These are phyloP conservation scores for Xenosphaeropsis pyriputrescens DNA, from an alignment of 2,329 filamentous ascomycete species.

Conservation along the genomic window DNA sequence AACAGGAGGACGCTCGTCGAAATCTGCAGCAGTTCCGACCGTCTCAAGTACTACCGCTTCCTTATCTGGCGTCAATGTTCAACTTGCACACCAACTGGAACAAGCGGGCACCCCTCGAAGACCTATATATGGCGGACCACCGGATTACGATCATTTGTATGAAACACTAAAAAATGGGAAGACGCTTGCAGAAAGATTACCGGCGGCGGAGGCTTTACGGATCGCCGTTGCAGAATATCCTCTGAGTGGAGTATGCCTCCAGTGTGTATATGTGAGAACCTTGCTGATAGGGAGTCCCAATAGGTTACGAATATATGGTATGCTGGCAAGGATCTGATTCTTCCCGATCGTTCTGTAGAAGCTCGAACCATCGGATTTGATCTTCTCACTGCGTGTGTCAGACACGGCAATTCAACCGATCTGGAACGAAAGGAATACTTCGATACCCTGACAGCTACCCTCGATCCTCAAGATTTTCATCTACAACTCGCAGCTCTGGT, in stretches of 20 bases:
- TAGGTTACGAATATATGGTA: conserved; percentile 38
- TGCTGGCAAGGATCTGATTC: conserved; percentile 49
- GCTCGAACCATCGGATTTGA: conserved; percentile 49
- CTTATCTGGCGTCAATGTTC: conserved; percentile 20
- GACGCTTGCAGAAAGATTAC: conserved; percentile 34
- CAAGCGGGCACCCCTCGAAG: conserved; percentile 17
- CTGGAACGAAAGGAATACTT: conserved; percentile 54
- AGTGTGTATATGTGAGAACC: background rate
- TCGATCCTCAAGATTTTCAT: conserved; percentile 47
- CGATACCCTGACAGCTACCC: conserved; percentile 39
- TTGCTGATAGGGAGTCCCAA: background rate
- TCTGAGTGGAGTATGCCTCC: conserved; percentile 19
- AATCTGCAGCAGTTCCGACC: conserved; percentile 29
- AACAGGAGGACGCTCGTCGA: conserved; percentile 35
- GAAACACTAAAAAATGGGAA: conserved; percentile 36
- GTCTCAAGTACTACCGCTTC: conserved; percentile 22
- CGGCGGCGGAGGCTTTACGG: conserved; percentile 41
- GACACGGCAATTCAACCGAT: conserved; percentile 46
- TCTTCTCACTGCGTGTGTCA: conserved; percentile 49
- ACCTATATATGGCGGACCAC: conserved; percentile 27
- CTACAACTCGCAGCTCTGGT: conserved; percentile 48
- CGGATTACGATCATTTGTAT: conserved; percentile 37
- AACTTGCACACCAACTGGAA: conserved; percentile 24
- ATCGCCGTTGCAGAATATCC: conserved; percentile 42
- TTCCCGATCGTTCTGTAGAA: conserved; percentile 34